Evolutionary conservation across 257 asterid species (phyloP).

Genomic region (Verbena officinalis): DNA sequence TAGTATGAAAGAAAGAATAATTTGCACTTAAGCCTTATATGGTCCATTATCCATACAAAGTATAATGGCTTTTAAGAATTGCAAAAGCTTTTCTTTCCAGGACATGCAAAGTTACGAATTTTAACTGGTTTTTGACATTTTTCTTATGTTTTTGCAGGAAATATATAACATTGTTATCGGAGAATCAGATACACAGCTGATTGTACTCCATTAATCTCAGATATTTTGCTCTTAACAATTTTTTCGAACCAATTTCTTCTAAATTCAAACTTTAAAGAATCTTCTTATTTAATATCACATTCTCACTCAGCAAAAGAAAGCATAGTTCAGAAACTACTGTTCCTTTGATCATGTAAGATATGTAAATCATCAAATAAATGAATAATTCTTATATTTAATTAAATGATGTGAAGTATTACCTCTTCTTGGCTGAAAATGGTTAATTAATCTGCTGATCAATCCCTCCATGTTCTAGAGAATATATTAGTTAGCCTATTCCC

Average conservation of each 20-base stretch:
- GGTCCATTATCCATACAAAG: slow-evolving; percentile 20
- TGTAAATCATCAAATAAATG: slow-evolving; percentile 11
- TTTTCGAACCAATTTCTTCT: slow-evolving; percentile 7
- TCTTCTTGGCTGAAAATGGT: slow-evolving; percentile 35
- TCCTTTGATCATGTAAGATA: background rate
- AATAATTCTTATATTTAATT: slow-evolving; percentile 2
- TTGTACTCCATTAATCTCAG: background rate
- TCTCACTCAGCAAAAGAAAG: slow-evolving; percentile 19
- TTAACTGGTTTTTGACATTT: background rate
- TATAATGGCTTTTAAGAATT: slow-evolving; percentile 6
- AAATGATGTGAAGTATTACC: slow-evolving; percentile 42
- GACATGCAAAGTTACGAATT: background rate
- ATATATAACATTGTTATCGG: slow-evolving; percentile 2
- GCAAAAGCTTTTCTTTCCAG: slow-evolving; percentile 20
- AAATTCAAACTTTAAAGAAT: slow-evolving; percentile 13
- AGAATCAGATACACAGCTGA: slow-evolving; percentile 21
- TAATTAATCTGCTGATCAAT: slow-evolving; percentile 39
- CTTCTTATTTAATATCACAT: slow-evolving; percentile 3
- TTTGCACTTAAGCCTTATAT: slow-evolving; percentile 22
- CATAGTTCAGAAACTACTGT: too few species aligned
- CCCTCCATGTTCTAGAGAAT: slow-evolving; percentile 77
- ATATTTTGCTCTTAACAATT: slow-evolving; percentile 11
- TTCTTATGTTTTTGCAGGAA: background rate
- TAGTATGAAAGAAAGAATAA: slow-evolving; percentile 22
- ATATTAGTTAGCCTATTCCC: slow-evolving; percentile 79